A percentile compares a stretch with the other conserved stretches of the same genome.
These are phyloP conservation scores for Colletotrichum filicis DNA, from an alignment of 2,329 filamentous ascomycete species.

Conservation along the genomic window DNA sequence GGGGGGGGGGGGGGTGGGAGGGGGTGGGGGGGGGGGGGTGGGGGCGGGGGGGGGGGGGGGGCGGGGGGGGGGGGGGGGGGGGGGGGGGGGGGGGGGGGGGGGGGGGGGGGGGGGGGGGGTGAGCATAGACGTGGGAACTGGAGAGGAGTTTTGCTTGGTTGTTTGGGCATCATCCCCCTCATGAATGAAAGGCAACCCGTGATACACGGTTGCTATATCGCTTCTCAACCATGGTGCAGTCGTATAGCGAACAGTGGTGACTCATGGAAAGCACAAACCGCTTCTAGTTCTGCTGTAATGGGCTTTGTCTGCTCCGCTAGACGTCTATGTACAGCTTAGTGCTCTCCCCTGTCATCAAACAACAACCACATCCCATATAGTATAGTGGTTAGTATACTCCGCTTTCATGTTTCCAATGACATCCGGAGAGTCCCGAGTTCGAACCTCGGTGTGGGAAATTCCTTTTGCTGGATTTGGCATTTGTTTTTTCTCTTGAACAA, in stretches of 20 bases:
- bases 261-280: background rate
- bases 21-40: too few relatives aligned
- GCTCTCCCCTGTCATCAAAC: background rate
- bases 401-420: constrained; percentile 11
- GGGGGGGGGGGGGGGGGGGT: constrained; percentile 23
- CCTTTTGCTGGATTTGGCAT: background rate
- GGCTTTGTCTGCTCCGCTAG: background rate
- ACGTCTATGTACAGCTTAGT: background rate
- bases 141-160: constrained; percentile 35
- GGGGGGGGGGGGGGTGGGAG: too few relatives aligned
- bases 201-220: constrained; percentile 20
- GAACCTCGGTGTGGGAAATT: constrained; percentile 27
- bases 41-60: too few relatives aligned
- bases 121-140: constrained; percentile 31
- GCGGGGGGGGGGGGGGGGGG: constrained; percentile 24
- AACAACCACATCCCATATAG: constrained; percentile 22
- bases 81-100: constrained; percentile 24
- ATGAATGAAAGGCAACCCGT: constrained; percentile 31
- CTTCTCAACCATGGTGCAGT: background rate
- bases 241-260: background rate
- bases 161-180: constrained; percentile 32
- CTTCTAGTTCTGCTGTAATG: background rate
- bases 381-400: constrained; percentile 34
- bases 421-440: constrained; percentile 29
- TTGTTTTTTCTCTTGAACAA: background rate